Percentiles rank a stretch among this genome's conserved stretches.
These are phyloP conservation scores for Halophytophthora batemanensis DNA, from an alignment of 352 stramenopile genomes.

Conservation along the genomic window DNA sequence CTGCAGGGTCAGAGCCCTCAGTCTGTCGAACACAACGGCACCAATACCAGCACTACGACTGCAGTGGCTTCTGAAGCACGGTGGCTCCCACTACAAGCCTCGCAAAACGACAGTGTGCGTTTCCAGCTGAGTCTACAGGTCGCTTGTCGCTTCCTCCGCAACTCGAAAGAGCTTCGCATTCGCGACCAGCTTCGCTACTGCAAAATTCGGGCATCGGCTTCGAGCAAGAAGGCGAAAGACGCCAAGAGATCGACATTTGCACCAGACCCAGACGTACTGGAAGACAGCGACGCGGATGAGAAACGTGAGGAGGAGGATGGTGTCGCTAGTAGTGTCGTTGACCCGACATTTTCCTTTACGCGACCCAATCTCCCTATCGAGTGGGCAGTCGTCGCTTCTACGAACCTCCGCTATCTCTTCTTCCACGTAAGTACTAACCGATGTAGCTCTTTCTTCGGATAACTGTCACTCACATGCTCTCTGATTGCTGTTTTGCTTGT, in stretches of 20 bases:
- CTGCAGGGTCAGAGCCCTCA: conserved; percentile 15
- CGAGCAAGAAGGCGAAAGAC: background rate
- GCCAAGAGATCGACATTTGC: background rate
- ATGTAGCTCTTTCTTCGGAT: background rate
- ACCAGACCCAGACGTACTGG: background rate
- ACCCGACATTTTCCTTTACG: conserved; percentile 59
- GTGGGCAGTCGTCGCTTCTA: conserved; percentile 53
- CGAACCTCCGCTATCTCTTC: conserved; percentile 62
- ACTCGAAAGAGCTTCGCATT: conserved; percentile 25
- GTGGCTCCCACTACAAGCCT: conserved; percentile 40
- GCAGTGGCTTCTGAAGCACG: conserved; percentile 15
- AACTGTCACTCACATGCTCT: background rate
- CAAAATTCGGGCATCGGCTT: conserved; percentile 1
- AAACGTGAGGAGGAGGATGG: conserved; percentile 3
- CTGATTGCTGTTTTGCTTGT: background rate
- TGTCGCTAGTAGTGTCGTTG: conserved; percentile 15
- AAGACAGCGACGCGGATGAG: too few species aligned
- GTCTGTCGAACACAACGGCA: background rate
- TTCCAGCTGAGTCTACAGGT: conserved; percentile 38
- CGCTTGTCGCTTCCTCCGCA: conserved; percentile 25
- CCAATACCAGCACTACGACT: background rate
- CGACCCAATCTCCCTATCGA: conserved; percentile 47
- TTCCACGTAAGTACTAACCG: conserved; percentile 32
- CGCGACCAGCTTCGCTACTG: conserved; percentile 13
- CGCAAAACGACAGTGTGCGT: conserved; percentile 8